Evolutionary conservation across 345 rosid genomes (phyloP).

Genomic region (Eucalyptus rudis): DNA sequence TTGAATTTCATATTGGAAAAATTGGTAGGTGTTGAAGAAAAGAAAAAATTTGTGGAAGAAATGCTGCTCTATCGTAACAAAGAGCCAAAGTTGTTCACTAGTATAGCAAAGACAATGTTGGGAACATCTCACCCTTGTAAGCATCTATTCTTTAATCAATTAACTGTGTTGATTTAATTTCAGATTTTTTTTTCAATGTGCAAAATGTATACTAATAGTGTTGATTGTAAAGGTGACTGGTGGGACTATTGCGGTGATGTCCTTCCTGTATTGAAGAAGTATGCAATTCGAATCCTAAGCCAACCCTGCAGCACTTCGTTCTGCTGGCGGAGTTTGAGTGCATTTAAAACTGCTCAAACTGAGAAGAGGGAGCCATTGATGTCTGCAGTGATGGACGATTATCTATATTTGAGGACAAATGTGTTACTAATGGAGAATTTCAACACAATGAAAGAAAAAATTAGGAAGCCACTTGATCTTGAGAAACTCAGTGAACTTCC

Average conservation of each 20-base stretch:
- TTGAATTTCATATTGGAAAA: too few species aligned
- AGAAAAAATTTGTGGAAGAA: too few species aligned
- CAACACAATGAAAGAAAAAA: not conserved
- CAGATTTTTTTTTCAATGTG: not conserved
- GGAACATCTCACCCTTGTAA: too few species aligned
- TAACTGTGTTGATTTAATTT: not conserved
- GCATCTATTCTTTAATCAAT: not conserved
- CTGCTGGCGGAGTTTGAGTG: not conserved
- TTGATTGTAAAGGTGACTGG: not conserved
- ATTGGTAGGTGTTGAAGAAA: too few species aligned
- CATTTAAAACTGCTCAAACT: not conserved
- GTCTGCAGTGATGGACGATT: not conserved
- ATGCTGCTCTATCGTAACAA: too few species aligned
- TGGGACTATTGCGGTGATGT: not conserved
- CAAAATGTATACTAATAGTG: not conserved
- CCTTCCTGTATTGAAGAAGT: not conserved
- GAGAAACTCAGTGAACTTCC: not conserved
- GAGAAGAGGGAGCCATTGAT: rapidly evolving
- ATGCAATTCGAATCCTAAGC: not conserved
- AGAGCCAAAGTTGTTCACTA: too few species aligned
- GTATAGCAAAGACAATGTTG: too few species aligned
- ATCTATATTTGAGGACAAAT: not conserved
- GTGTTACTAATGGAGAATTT: not conserved
- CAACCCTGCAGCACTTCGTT: not conserved
- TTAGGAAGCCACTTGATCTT: not conserved